Evolutionary conservation across 2,329 filamentous ascomycete species (phyloP).

Genomic region (Fusarium haematococcum): DNA sequence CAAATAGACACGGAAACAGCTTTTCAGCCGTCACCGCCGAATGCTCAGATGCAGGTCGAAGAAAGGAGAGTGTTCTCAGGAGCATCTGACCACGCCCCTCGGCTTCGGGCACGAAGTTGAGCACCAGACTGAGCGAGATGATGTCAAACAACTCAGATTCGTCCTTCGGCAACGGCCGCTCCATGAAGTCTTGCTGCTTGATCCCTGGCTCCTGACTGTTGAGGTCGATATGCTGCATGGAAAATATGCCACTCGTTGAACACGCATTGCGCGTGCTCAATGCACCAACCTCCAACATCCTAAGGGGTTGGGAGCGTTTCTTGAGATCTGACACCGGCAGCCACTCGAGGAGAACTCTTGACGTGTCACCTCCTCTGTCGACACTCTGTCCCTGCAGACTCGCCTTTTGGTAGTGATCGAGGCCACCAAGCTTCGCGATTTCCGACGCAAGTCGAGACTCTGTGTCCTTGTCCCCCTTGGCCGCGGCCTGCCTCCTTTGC

Average conservation of each 20-base stretch:
- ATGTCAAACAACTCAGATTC: constrained; percentile 81
- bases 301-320: constrained; percentile 53
- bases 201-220: constrained; percentile 88
- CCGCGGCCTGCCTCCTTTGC: constrained; percentile 65
- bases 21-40: constrained; percentile 38
- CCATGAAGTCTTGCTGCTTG: constrained; percentile 92
- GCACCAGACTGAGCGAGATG: constrained; percentile 89
- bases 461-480: constrained; percentile 61
- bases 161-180: constrained; percentile 76
- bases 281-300: constrained; percentile 89
- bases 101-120: constrained; percentile 92
- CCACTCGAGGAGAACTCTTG: constrained; percentile 73
- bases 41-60: constrained; percentile 54
- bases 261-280: constrained; percentile 88
- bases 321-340: constrained; percentile 53
- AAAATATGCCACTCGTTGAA: constrained; percentile 76
- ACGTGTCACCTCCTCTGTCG: constrained; percentile 76
- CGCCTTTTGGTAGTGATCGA: constrained; percentile 73
- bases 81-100: constrained; percentile 86
- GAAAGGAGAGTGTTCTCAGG: constrained; percentile 76
- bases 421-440: constrained; percentile 69
- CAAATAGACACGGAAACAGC: constrained; percentile 78
- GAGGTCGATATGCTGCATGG: constrained; percentile 87
- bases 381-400: constrained; percentile 76
- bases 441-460: constrained; percentile 63